phyloP scores from a whole-genome alignment of 116 monocot genomes.

The Trichopus zeylanicus region DNA sequence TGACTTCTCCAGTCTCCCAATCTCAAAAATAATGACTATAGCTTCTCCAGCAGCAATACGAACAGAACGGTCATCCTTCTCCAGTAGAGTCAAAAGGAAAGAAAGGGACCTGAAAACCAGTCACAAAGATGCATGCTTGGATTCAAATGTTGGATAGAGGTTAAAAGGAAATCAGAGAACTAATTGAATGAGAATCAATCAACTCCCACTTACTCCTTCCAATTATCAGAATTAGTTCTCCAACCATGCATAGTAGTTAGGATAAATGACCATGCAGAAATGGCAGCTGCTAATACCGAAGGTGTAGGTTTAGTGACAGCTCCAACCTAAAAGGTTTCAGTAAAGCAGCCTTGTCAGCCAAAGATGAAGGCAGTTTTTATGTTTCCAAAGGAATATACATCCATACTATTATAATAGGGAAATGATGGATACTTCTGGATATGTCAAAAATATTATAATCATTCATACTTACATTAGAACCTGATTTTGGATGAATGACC shows the following conservation, averaged over 20 bases:
- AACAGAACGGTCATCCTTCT: constrained; percentile 68
- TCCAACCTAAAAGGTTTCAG: constrained; percentile 22
- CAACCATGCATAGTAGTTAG: constrained; percentile 22
- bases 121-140: neutral
- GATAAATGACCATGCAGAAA: constrained; percentile 52
- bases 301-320: constrained; percentile 21
- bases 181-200: neutral
- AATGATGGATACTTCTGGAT: neutral
- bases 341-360: too few relatives aligned
- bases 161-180: neutral
- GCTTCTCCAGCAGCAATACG: constrained; percentile 98
- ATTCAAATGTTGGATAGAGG: neutral
- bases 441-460: neutral
- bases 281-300: constrained; percentile 20
- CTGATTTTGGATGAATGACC: constrained; percentile 65
- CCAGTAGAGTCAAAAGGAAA: constrained; percentile 60
- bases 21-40: constrained; percentile 68
- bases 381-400: too few relatives aligned
- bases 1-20: constrained; percentile 36
- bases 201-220: constrained; percentile 40
- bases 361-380: too few relatives aligned
- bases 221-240: constrained; percentile 33
- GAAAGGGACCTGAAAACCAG: constrained; percentile 42
- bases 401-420: too few relatives aligned
- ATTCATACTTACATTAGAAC: constrained; percentile 43